These are phyloP conservation scores for Astrephomene gubernaculifera DNA, from an alignment of 139 green algal species.

Conservation along the genomic window DNA sequence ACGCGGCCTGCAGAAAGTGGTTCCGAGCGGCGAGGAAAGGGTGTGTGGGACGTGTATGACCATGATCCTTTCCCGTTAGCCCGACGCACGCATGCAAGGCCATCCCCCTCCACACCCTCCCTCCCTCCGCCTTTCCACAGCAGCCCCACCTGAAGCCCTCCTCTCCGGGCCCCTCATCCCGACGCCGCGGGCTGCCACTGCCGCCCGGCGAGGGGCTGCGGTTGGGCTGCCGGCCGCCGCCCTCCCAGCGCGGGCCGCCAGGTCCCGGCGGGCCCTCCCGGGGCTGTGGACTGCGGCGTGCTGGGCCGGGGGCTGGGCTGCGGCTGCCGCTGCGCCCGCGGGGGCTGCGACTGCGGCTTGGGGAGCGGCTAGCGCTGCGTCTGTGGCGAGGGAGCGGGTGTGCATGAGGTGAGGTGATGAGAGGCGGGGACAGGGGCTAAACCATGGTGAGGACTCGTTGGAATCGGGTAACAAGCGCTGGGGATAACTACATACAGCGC, in stretches of 20 bases:
- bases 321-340: conserved; percentile 7
- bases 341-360: background rate
- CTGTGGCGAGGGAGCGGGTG: background rate
- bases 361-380: conserved; percentile 20
- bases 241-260: background rate
- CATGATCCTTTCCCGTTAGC: no score
- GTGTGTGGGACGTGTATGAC: no score
- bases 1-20: background rate
- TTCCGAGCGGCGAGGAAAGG: background rate
- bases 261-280: background rate
- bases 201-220: conserved; percentile 9
- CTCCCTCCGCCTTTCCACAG: no score
- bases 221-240: background rate
- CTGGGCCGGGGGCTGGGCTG: background rate
- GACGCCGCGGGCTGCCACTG: conserved; percentile 24
- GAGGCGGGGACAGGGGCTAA: no score
- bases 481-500: no score
- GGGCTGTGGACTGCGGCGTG: background rate
- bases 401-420: no score
- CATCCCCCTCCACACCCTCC: no score
- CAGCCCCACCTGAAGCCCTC: conserved; percentile 1
- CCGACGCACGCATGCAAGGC: no score
- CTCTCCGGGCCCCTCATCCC: background rate
- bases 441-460: no score
- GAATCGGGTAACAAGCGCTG: no score